Percentiles rank a stretch among this genome's conserved stretches.
Evolutionary conservation across 202 grass and related monocot species (phyloP).

Genomic region (Zizania palustris): DNA sequence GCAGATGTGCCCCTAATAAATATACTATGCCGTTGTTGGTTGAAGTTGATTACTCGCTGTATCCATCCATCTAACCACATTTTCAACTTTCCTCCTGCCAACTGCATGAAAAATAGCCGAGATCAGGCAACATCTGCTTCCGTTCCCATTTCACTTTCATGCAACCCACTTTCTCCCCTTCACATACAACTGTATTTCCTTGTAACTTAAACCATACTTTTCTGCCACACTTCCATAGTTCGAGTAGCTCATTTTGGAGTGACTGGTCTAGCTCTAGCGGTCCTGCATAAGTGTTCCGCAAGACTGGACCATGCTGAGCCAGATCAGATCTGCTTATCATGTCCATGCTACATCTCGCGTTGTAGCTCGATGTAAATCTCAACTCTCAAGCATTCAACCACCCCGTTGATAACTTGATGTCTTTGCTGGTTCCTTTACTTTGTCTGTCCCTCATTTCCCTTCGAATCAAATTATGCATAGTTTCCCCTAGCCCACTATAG

Average conservation of each 20-base stretch:
- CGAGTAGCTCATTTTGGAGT: slow-evolving; percentile 8
- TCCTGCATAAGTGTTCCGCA: background rate
- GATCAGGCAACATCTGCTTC: slow-evolving; percentile 20
- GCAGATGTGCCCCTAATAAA: slow-evolving; percentile 27
- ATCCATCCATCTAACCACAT: slow-evolving; percentile 13
- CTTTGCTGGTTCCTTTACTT: slow-evolving; percentile 6
- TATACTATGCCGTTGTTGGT: slow-evolving; percentile 23
- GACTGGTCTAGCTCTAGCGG: background rate
- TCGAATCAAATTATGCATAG: slow-evolving; percentile 4
- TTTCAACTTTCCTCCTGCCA: slow-evolving; percentile 18
- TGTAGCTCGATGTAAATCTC: slow-evolving; percentile 3
- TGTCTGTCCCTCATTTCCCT: background rate
- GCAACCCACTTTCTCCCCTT: slow-evolving; percentile 28
- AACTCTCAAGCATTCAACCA: slow-evolving; percentile 31
- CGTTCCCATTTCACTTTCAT: slow-evolving; percentile 30
- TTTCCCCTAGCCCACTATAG: background rate
- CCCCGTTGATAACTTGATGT: background rate
- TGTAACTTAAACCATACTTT: slow-evolving; percentile 34
- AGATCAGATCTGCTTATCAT: background rate
- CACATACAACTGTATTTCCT: slow-evolving; percentile 32
- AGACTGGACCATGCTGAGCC: background rate
- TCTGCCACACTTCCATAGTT: slow-evolving; percentile 12
- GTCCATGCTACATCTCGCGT: background rate
- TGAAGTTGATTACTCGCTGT: slow-evolving; percentile 34
- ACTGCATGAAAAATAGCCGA: slow-evolving; percentile 31